Evolutionary conservation across 2,329 filamentous ascomycete species (phyloP), one percentile per base, ranked within the genome.

Genomic region (Alternaria ethzedia): DNA sequence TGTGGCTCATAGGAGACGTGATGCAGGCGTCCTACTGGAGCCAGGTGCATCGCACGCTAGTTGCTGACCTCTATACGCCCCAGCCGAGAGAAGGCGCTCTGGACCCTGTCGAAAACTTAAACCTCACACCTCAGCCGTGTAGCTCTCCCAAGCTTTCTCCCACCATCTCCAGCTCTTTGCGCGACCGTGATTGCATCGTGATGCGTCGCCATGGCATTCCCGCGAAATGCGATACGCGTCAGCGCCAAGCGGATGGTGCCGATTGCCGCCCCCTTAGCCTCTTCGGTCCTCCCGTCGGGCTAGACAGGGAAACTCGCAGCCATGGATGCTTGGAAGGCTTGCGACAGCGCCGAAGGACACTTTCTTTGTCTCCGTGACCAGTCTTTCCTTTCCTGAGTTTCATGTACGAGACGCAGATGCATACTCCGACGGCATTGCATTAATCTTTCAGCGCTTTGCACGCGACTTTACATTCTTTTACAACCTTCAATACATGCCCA

Each of bases 221-320:
- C 12, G 15, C 41, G n/a, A 49, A 62, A 47, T 25, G 43, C 59
- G 54, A 62, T 59, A 62, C 69, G 68, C 69, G 67, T 70, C 69
- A 70, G 66, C 65, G 69, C 69, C 69, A 71, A 71, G 69, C 36
- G 25, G 30, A 52, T 54, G 52, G 63, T 71, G 67, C 67, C 69
- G 67, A 66, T 46, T 70, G 51, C 67, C 69, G 66, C 50, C 66
- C 60, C 66, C 62, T 70, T 70, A 67, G 59, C 69, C 67, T 50
- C 47, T 59, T 71, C 60, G 23, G 69, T 67, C 57, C 32, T 54
- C 57, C 61, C 57, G 47, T 47, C 60, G 28, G 56, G 61, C 54
- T 45, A 63, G 58, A 51, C 36, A 51, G 23, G 59, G 65, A 56
- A 64, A 59, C 46, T 56, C 57, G 57, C 57, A 62, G 56, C 61